Evolutionary conservation across 1,284 basidiomycete genomes (phyloP).

Genomic region (Boletellus sp.): DNA sequence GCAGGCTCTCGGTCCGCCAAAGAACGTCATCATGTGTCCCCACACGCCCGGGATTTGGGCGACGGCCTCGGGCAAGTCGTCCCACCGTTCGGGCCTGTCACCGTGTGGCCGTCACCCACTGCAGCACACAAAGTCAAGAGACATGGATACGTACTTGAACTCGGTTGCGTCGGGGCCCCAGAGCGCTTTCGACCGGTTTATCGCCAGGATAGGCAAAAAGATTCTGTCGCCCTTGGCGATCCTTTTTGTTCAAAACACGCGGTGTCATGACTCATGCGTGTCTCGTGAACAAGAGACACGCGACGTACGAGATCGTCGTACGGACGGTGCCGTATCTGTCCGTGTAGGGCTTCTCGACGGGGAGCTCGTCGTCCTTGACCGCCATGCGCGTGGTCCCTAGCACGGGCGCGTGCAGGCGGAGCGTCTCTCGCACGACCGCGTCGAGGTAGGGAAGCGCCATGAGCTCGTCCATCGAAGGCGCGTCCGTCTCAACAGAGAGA

Average conservation of each 20-base stretch:
- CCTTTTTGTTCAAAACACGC: conserved; percentile 19
- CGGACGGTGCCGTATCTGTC: conserved; percentile 41
- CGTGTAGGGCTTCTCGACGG: conserved; percentile 44
- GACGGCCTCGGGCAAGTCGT: conserved; percentile 43
- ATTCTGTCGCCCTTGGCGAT: conserved; percentile 39
- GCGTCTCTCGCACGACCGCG: conserved; percentile 62
- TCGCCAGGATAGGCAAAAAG: conserved; percentile 37
- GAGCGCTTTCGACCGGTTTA: conserved; percentile 39
- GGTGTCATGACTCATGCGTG: no score
- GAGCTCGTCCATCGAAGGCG: conserved; percentile 58
- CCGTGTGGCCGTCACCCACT: neutral
- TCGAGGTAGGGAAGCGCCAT: conserved; percentile 60
- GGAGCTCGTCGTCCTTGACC: conserved; percentile 56
- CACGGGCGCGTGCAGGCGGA: conserved; percentile 67
- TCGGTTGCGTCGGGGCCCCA: conserved; percentile 48
- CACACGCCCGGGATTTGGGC: conserved; percentile 54
- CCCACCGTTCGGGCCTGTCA: conserved; percentile 60
- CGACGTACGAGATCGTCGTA: conserved; percentile 24
- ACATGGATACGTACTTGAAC: conserved; percentile 15
- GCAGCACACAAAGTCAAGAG: neutral
- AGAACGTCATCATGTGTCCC: conserved; percentile 58
- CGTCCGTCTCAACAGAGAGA: conserved; percentile 44
- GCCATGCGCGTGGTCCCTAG: conserved; percentile 50
- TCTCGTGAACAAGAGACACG: neutral
- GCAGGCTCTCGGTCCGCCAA: conserved; percentile 58